Evolutionary conservation across 2,329 filamentous ascomycete species (phyloP), one percentile per base, ranked within the genome.

Genomic region (Apiospora phragmitis): DNA sequence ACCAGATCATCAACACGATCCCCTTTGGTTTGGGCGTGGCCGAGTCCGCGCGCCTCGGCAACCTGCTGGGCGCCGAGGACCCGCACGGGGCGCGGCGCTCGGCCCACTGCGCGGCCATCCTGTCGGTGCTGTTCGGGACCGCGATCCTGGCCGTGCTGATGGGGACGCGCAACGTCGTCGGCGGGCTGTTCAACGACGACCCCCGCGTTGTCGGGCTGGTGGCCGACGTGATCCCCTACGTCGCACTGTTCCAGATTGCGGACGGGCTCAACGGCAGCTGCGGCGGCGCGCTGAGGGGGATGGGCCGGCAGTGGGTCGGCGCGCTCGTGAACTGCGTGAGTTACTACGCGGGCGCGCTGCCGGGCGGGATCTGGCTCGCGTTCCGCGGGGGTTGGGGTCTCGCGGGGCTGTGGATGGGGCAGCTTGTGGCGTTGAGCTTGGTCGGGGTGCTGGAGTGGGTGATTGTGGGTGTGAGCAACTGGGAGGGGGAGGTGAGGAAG

Each of bases 171-270:
- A 83, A 94, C 74, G 85, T 91, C 32, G 94, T 95, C 74, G 94
- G 92, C 0, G 88, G 88, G 69, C 88, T 97, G 1, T 97, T 97
- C 84, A 97, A 95, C 76, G 88, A 94, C 73, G 93, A 97, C 75
- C 81, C 88, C 26, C 81, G 86, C 0, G 94, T 97, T 0, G 86
- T 97, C 59, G 83, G 79, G 11, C 87, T 97, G 0, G 95, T 94
- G 0, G 89, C 92, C 0, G 83, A 91, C 21, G 92, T 97, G 35
- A 91, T 97, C 85, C 94, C 94, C 0, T 95, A 91, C 76, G 94
- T 97, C 0, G 94, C 94, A 0, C 84, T 97, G 2, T 97, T 97
- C 81, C 94, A 97, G 83, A 95, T 97, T 71, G 94, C 94, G 0
- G 94, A 97, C 78, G 94, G 94, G 0, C 82, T 97, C 43, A 96